Conservation (phyloP, 768 basidiomycete species). For the Hysterangium stoloniferum region DNA sequence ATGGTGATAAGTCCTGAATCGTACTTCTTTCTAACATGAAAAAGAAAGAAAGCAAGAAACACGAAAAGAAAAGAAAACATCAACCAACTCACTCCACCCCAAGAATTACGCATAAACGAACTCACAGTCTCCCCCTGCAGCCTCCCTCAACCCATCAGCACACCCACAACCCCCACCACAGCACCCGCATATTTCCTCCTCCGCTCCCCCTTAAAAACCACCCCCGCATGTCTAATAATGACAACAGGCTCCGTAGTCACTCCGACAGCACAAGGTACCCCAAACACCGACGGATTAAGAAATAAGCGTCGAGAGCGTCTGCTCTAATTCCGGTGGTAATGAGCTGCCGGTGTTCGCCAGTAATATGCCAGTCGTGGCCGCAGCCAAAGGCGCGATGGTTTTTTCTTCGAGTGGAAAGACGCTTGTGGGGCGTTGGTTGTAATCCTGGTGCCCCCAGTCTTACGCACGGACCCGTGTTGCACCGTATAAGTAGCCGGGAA, state of each 20-base stretch:
- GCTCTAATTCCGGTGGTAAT: slow-evolving; percentile 79
- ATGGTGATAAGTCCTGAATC: slow-evolving; percentile 83
- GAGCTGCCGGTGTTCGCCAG: too few species aligned
- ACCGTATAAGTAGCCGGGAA: too few species aligned
- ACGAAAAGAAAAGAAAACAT: too few species aligned
- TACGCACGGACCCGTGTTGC: too few species aligned
- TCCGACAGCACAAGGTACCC: slow-evolving; percentile 79
- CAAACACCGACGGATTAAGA: slow-evolving; percentile 77
- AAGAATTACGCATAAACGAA: too few species aligned
- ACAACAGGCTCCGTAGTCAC: slow-evolving; percentile 43
- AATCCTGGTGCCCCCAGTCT: too few species aligned
- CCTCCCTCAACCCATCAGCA: slow-evolving; percentile 70
- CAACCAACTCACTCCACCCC: too few species aligned
- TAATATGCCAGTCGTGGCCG: too few species aligned
- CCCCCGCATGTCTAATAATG: slow-evolving; percentile 80
- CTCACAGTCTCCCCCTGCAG: slow-evolving; percentile 57
- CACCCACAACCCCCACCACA: slow-evolving; percentile 71
- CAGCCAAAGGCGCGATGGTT: too few species aligned
- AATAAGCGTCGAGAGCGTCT: slow-evolving; percentile 66
- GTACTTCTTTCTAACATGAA: slow-evolving; percentile 81
- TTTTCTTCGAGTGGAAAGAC: too few species aligned
- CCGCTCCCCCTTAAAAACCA: slow-evolving; percentile 79
- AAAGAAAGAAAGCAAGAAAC: too few species aligned
- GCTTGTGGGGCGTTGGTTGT: too few species aligned
- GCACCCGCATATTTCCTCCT: slow-evolving; percentile 68